A percentile compares a stretch with the other conserved stretches of the same genome.
Evolutionary conservation across 140 eudicot species (phyloP).

Genomic region (Ambrosia hybrid): DNA sequence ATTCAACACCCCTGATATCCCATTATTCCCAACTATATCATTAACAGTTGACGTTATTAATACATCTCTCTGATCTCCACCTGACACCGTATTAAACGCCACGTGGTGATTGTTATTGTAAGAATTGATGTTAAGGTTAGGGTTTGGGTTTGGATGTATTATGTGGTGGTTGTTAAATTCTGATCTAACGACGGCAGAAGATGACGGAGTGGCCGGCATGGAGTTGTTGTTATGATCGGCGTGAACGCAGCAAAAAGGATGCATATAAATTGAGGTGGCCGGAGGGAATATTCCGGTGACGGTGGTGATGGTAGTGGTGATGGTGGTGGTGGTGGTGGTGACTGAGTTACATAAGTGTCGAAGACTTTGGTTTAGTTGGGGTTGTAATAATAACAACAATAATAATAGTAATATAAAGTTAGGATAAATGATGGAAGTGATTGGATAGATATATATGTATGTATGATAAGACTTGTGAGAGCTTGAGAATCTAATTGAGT

Average conservation of each 20-base stretch:
- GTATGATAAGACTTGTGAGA: no score
- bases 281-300: not conserved
- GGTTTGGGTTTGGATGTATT: constrained; percentile 7
- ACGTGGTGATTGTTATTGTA: no score
- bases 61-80: constrained; percentile 46
- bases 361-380: no score
- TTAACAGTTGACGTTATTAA: constrained; percentile 49
- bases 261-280: constrained; percentile 22
- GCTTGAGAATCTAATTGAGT: no score
- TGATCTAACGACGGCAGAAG: constrained; percentile 27
- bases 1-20: constrained; percentile 65
- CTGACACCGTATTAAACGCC: constrained; percentile 16
- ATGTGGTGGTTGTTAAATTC: constrained; percentile 23
- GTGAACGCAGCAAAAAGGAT: constrained; percentile 37
- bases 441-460: no score
- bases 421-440: no score
- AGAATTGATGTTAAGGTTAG: no score
- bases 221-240: constrained; percentile 32
- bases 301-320: no score
- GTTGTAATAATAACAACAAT: no score
- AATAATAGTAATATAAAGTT: no score
- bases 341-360: not conserved
- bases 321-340: not conserved
- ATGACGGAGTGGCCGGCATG: constrained; percentile 41
- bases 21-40: constrained; percentile 69